phyloP scores from a whole-genome alignment of 257 asterid species.

The Apocynum venetum region DNA sequence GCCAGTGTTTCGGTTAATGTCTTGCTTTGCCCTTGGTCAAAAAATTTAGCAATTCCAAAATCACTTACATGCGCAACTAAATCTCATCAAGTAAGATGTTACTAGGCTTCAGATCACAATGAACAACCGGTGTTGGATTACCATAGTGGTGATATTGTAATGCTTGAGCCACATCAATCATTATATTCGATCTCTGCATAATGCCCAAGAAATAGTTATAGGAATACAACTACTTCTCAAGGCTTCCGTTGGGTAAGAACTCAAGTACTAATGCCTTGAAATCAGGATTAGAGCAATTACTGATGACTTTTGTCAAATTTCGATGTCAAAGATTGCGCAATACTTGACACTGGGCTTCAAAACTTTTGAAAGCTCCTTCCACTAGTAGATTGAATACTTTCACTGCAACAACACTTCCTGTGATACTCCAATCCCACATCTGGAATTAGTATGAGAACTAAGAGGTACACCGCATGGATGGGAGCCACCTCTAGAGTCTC shows the following conservation, averaged over 20 bases:
- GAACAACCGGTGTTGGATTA: conserved; percentile 5
- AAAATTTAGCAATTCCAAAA: too few species aligned
- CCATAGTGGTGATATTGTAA: conserved; percentile 5
- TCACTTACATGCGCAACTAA: too few species aligned
- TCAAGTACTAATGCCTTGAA: conserved; percentile 11
- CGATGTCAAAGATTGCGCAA: too few species aligned
- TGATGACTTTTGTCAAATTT: too few species aligned
- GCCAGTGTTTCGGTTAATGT: too few species aligned
- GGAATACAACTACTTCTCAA: conserved; percentile 16
- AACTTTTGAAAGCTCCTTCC: conserved; percentile 12
- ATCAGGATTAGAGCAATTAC: not conserved
- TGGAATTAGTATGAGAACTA: too few species aligned
- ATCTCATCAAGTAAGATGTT: too few species aligned
- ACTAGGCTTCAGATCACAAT: too few species aligned
- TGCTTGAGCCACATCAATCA: not conserved
- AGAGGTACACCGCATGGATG: too few species aligned
- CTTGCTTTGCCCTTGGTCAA: too few species aligned
- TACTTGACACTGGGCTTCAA: conserved; percentile 6
- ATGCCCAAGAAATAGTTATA: not conserved
- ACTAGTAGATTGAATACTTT: conserved; percentile 17
- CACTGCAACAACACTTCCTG: not conserved
- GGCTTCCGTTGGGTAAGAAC: conserved; percentile 13
- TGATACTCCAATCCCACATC: too few species aligned
- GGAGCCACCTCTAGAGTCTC: too few species aligned
- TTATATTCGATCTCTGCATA: not conserved